Percentiles rank a stretch among this genome's conserved stretches.
Evolutionary conservation across 2,329 filamentous ascomycete species (phyloP).

Genomic region (Colletotrichum godetiae): DNA sequence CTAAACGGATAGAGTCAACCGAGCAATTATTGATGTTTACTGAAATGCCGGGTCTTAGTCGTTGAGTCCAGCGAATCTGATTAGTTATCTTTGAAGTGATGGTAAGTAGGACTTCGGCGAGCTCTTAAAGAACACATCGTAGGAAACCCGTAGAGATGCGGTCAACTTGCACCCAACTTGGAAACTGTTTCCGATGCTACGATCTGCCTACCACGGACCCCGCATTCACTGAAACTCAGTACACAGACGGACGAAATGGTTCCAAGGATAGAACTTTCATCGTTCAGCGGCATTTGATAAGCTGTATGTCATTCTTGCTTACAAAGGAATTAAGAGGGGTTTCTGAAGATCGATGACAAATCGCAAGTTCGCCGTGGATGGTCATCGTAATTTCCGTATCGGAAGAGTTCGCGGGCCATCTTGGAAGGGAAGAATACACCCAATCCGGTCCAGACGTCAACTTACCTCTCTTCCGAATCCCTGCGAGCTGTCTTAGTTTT

Average conservation of each 20-base stretch:
- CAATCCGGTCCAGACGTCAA: neutral
- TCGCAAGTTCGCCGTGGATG: neutral
- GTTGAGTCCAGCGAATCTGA: neutral
- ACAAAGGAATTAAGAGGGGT: neutral
- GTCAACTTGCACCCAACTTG: neutral
- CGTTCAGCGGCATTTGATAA: neutral
- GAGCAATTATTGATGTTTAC: too few species aligned
- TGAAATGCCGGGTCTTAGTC: too few species aligned
- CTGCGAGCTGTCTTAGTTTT: neutral
- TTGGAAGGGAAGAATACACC: neutral
- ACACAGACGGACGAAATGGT: neutral
- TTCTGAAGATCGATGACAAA: neutral
- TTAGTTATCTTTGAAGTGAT: neutral
- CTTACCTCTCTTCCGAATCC: neutral
- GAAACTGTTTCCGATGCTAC: neutral
- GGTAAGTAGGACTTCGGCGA: neutral
- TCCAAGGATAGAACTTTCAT: neutral
- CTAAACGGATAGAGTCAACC: too few species aligned
- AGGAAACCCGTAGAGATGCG: neutral
- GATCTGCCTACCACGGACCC: neutral
- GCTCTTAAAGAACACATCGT: neutral
- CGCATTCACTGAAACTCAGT: neutral
- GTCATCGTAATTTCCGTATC: neutral
- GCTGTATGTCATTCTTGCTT: neutral
- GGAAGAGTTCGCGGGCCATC: neutral